A percentile compares a stretch with the other conserved stretches of the same genome.
phyloP scores from a whole-genome alignment of 257 asterid genomes.

The Ballota nigra region DNA sequence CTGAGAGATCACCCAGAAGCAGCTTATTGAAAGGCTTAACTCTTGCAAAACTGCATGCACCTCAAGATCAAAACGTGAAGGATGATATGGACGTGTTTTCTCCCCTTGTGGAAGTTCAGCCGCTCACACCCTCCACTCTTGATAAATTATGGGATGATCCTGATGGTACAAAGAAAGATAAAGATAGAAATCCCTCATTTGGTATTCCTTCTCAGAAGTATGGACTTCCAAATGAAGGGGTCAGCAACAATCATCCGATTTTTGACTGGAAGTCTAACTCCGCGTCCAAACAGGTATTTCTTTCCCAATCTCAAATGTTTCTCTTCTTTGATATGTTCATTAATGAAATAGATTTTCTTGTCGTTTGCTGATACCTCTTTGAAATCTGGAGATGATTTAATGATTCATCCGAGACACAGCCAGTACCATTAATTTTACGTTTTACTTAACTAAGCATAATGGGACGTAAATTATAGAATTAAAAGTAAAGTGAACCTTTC shows the following conservation, averaged over 20 bases:
- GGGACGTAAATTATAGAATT: not conserved
- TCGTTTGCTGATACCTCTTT: not conserved
- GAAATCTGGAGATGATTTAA: slow-evolving; percentile 8
- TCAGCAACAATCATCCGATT: slow-evolving; percentile 46
- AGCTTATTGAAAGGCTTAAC: slow-evolving; percentile 53
- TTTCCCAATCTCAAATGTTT: slow-evolving; percentile 8
- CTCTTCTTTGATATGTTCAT: slow-evolving; percentile 5
- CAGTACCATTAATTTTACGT: not conserved
- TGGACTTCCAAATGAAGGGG: slow-evolving; percentile 61
- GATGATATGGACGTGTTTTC: slow-evolving; percentile 98
- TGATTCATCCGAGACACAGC: not conserved
- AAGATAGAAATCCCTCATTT: slow-evolving; percentile 49
- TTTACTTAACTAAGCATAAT: not conserved
- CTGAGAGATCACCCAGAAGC: slow-evolving; percentile 62
- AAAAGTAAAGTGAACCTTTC: not conserved
- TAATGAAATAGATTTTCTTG: not conserved
- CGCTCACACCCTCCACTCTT: slow-evolving; percentile 72
- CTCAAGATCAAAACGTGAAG: slow-evolving; percentile 58
- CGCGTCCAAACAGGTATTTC: slow-evolving; percentile 57
- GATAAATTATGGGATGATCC: slow-evolving; percentile 69
- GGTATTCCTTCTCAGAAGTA: slow-evolving; percentile 59
- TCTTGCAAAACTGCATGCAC: slow-evolving; percentile 68
- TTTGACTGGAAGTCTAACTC: slow-evolving; percentile 61
- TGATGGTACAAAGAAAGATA: slow-evolving; percentile 52
- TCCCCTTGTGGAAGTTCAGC: slow-evolving; percentile 90